Base-by-base conservation (phyloP, 208 protist genomes). In the Herpetomonas samuelpessoai region DNA sequence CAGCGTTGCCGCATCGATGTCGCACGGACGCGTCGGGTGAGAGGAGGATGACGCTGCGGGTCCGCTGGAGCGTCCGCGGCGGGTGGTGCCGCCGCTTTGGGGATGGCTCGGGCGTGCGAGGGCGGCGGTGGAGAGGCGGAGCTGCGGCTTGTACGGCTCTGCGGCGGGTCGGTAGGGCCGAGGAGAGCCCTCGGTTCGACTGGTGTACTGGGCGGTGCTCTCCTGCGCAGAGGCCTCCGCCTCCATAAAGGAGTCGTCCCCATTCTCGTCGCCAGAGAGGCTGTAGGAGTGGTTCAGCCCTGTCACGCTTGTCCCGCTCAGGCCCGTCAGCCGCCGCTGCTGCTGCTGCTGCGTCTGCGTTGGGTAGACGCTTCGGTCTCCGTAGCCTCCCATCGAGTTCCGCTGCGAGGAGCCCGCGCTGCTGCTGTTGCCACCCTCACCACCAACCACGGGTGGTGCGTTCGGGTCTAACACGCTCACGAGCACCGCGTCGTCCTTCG, bases 381-480 rank as follows among this genome's bases (percentile, higher is more conserved):
- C n/a, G n/a, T n/a, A n/a, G n/a, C n/a, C n/a, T n/a, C n/a, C n/a
- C n/a, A n/a, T n/a, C n/a, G n/a, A n/a, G n/a, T n/a, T n/a, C n/a
- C n/a, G n/a, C n/a, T n/a, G n/a, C n/a, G n/a, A n/a, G n/a, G n/a
- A n/a, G n/a, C n/a, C n/a, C n/a, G n/a, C n/a, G n/a, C n/a, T n/a
- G n/a, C n/a, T n/a, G n/a, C n/a, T n/a, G n/a, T n/a, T n/a, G n/a
- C n/a, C n/a, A n/a, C n/a, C n/a, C n/a, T n/a, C n/a, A n/a, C n/a
- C n/a, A n/a, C n/a, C n/a, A n/a, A n/a, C n/a, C n/a, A n/a, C n/a
- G n/a, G 38, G 48, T 62, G 52, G 72, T 44, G 68, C 51, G 19
- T 48, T 53, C 4, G 61, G 59, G 26, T 69, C 62, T 3, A 62
- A 47, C 18, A 74, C 50, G 58, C 61, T 35, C 41, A 79, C 58